phyloP scores from a whole-genome alignment of 306 rosid species.

The Glycine soja region DNA sequence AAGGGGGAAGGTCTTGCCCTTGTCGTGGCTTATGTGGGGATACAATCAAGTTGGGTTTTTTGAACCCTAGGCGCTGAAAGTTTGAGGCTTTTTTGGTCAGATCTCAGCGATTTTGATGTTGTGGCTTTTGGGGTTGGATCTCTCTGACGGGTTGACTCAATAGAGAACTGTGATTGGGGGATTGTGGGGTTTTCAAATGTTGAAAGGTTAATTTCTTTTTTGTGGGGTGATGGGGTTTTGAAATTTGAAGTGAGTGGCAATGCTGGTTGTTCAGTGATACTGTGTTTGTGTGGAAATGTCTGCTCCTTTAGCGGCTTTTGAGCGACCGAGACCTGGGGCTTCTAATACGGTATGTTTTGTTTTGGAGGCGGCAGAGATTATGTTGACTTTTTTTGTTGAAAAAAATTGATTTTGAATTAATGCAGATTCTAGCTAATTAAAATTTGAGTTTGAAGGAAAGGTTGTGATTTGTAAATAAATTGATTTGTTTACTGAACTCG shows the following conservation, averaged over 20 bases:
- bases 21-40: constrained; percentile 14
- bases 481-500: constrained; percentile 27
- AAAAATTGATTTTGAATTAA: constrained; percentile 5
- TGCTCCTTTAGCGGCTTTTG: constrained; percentile 86
- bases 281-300: constrained; percentile 70
- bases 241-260: constrained; percentile 43
- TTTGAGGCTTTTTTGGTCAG: constrained; percentile 47
- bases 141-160: constrained; percentile 51
- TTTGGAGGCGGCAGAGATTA: constrained; percentile 37
- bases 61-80: constrained; percentile 37
- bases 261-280: constrained; percentile 53
- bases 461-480: constrained; percentile 15
- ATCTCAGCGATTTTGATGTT: constrained; percentile 53
- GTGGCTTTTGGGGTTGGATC: constrained; percentile 52
- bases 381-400: not conserved
- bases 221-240: constrained; percentile 22
- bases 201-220: not conserved
- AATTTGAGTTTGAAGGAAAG: constrained; percentile 28
- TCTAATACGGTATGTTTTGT: constrained; percentile 75
- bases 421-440: constrained; percentile 22
- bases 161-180: constrained; percentile 38
- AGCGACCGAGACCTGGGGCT: constrained; percentile 80
- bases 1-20: constrained; percentile 21
- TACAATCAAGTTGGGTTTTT: constrained; percentile 40
- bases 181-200: constrained; percentile 50